Evolutionary conservation across 371 early-diverging fungal species (phyloP), one percentile per base, ranked within the genome.

Genomic region (Mortierella sp.): DNA sequence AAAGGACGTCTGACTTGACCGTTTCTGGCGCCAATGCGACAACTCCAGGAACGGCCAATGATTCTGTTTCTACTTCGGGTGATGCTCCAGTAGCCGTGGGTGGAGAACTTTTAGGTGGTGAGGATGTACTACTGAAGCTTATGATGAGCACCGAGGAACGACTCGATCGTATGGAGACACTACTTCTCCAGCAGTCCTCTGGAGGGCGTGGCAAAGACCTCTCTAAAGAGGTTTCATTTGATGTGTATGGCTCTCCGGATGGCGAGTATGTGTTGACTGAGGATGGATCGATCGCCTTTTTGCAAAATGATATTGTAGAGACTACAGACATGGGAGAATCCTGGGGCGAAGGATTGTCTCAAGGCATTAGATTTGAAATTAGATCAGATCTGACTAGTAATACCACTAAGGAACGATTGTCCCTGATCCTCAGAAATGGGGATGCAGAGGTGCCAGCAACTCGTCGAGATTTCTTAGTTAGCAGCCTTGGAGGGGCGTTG

Each of bases 401-500:
- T 22, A 5, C 57, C 11, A 19, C 65, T 33, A 58, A 69, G 10
- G 58, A 48, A 45, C 58, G 77, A 24, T 53, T 77, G 21, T 62
- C 68, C 5, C 48, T 71, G 10, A 64, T 83, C 1, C 63, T 73
- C 8, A 61, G 43, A 19, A 69, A 72, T 53, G 73, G 72, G 0
- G 69, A 71, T 45, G 71, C 64, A 9, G 63, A 70, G 22, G 71
- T 77, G 8, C 52, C 45, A 4, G 70, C 71, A 36, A 74, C 58
- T 11, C 74, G 76, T 33, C 45, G 63, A 3, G 81, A 83, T 58
- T 71, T 71, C 43, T 52, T 76, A 69, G 15, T 83, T 11, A 77
- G 74, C 55, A 74, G 74, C 1, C 47, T 77, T 16, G 78, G 77
- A 19, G 83, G 83, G 0, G 83, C 74, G 0, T 22, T 83, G 11